Conservation (phyloP, 2,329 filamentous ascomycete genomes). For the Colletotrichum sansevieriae region DNA sequence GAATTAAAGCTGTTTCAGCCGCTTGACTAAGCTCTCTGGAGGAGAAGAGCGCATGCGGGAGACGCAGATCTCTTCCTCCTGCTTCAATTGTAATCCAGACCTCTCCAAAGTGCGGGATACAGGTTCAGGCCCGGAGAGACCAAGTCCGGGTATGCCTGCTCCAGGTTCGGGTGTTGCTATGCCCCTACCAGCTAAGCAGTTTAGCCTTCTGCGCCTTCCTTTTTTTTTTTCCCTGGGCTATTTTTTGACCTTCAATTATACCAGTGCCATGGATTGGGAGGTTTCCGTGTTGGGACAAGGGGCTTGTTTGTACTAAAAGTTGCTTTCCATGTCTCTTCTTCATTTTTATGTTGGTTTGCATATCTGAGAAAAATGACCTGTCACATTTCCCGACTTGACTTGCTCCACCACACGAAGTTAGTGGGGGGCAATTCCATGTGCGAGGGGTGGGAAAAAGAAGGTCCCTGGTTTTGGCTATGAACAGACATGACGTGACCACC, state of each 20-base stretch:
- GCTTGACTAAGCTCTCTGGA: slow-evolving; percentile 21
- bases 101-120: background rate
- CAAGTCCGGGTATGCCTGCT: slow-evolving; percentile 22
- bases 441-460: slow-evolving; percentile 22
- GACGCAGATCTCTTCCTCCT: slow-evolving; percentile 25
- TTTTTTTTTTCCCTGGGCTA: slow-evolving; percentile 11
- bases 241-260: slow-evolving; percentile 20
- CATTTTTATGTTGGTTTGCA: slow-evolving; percentile 23
- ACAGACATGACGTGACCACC: slow-evolving; percentile 40
- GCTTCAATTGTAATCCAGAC: too few species aligned
- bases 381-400: background rate
- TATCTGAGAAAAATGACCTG: background rate
- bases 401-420: slow-evolving; percentile 22
- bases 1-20: background rate
- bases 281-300: slow-evolving; percentile 23
- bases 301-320: background rate
- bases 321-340: slow-evolving; percentile 15
- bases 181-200: slow-evolving; percentile 25
- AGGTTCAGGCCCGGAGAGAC: slow-evolving; percentile 5
- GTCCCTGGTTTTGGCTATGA: slow-evolving; percentile 22
- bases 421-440: slow-evolving; percentile 6
- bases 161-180: slow-evolving; percentile 7
- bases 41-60: slow-evolving; percentile 19
- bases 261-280: slow-evolving; percentile 28
- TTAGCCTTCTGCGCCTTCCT: slow-evolving; percentile 23